phyloP scores from a whole-genome alignment of 2,329 filamentous ascomycete species.

The Phaeophleospora eucalypticola region DNA sequence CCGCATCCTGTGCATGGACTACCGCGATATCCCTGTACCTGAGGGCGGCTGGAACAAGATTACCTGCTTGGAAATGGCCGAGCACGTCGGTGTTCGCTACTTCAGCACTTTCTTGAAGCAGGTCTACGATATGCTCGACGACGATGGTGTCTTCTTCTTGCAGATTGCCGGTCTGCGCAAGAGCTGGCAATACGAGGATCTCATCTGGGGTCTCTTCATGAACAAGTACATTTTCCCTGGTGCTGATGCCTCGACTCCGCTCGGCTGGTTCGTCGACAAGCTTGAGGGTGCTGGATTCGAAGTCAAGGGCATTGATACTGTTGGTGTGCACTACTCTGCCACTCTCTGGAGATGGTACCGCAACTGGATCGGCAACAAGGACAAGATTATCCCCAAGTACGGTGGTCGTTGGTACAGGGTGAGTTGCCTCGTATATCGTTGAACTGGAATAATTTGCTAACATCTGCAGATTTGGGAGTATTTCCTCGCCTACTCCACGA shows the following conservation, averaged over 20 bases:
- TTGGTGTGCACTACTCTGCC: conserved; percentile 94
- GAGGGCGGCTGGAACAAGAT: conserved; percentile 82
- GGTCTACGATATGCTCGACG: conserved; percentile 91
- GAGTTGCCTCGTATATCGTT: conserved; percentile 40
- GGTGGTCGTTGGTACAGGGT: conserved; percentile 93
- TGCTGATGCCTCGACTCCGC: conserved; percentile 88
- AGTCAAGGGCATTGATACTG: conserved; percentile 85
- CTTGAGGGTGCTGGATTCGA: conserved; percentile 86
- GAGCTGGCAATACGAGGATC: conserved; percentile 95
- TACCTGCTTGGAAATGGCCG: conserved; percentile 96
- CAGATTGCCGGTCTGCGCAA: conserved; percentile 93
- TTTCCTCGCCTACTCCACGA: conserved; percentile 82
- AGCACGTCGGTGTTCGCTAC: conserved; percentile 94
- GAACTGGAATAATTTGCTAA: conserved; percentile 2
- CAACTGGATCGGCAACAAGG: conserved; percentile 92
- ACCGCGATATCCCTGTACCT: conserved; percentile 84
- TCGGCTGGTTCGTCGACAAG: conserved; percentile 79
- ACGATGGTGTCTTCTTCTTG: conserved; percentile 92
- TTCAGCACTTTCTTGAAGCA: conserved; percentile 77
- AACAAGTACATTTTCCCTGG: conserved; percentile 99
- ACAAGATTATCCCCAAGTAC: conserved; percentile 93
- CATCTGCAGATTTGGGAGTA: conserved; percentile 73
- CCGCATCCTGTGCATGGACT: conserved; percentile 92
- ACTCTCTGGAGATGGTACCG: conserved; percentile 98
- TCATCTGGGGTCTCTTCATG: conserved; percentile 98